Percentiles rank a stretch among this genome's conserved stretches.
Conservation (phyloP, 1,284 basidiomycete species). For the Ganoderma lingzhi region DNA sequence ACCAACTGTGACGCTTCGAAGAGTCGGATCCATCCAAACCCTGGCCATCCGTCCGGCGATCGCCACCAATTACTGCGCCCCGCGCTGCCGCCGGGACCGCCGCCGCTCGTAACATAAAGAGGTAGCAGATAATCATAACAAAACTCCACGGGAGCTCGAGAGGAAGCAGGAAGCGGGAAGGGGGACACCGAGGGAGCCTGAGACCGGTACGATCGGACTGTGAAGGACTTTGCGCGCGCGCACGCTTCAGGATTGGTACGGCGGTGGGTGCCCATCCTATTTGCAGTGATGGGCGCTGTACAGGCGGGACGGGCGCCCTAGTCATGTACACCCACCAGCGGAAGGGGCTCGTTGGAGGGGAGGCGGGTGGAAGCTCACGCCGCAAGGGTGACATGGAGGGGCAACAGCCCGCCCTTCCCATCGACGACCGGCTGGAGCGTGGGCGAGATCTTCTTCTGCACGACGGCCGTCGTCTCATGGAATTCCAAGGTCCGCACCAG, state of each 20-base stretch:
- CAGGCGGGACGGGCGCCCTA: not conserved
- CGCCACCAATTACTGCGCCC: conserved; percentile 1
- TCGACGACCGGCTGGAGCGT: conserved; percentile 48
- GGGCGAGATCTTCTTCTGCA: conserved; percentile 44
- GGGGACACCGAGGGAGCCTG: not conserved
- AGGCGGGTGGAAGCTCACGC: conserved; percentile 12
- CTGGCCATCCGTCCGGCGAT: not conserved
- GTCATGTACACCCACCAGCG: not conserved
- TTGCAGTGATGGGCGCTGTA: not conserved
- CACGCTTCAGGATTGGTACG: not conserved
- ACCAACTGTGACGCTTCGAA: not conserved
- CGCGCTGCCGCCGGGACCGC: conserved; percentile 8
- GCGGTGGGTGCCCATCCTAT: not conserved
- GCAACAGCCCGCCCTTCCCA: conserved; percentile 39
- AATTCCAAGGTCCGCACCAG: conserved; percentile 48
- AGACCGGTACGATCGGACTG: not conserved
- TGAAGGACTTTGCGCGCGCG: not conserved
- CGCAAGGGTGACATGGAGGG: conserved; percentile 34
- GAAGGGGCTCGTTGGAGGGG: not conserved
- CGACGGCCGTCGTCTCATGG: conserved; percentile 42
- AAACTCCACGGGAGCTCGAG: conserved; percentile 2
- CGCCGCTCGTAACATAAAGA: conserved; percentile 1
- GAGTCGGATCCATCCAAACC: not conserved
- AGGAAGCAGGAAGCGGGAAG: not conserved
- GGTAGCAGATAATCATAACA: conserved; percentile 7